A percentile compares a stretch with the other conserved stretches of the same genome.
phyloP scores from a whole-genome alignment of 2,329 filamentous ascomycete genomes.

The Fusarium graminum region DNA sequence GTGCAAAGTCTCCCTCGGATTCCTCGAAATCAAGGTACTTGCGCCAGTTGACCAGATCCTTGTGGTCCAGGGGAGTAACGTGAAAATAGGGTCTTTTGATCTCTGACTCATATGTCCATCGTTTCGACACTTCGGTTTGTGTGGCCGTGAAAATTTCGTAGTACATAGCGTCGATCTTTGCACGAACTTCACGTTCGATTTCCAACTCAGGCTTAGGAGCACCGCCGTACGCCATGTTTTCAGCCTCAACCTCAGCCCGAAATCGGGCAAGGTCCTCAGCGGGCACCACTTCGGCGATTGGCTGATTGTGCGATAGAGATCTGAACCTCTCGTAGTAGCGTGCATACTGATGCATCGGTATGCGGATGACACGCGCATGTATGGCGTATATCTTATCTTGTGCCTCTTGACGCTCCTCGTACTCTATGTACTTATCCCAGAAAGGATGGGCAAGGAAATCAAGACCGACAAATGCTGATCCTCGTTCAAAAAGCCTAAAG shows the following conservation, averaged over 20 bases:
- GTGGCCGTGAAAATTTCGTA: conserved; percentile 84
- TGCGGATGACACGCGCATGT: conserved; percentile 83
- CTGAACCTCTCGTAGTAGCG: conserved; percentile 95
- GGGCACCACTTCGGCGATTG: conserved; percentile 79
- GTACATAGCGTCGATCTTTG: conserved; percentile 83
- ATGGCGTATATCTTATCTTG: conserved; percentile 89
- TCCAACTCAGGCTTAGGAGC: conserved; percentile 77
- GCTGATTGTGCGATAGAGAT: conserved; percentile 77
- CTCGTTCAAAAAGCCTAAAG: conserved; percentile 91
- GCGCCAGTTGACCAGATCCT: conserved; percentile 89
- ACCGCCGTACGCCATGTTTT: conserved; percentile 66
- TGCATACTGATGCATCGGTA: conserved; percentile 96
- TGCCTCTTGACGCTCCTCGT: conserved; percentile 89
- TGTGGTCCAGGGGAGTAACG: conserved; percentile 89
- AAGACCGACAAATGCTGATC: conserved; percentile 83
- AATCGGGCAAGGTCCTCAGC: conserved; percentile 76
- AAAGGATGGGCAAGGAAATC: conserved; percentile 96
- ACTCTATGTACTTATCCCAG: conserved; percentile 99
- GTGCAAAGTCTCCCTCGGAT: conserved; percentile 78
- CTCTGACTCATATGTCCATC: conserved; percentile 95
- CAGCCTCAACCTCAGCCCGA: conserved; percentile 77
- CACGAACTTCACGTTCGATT: conserved; percentile 83
- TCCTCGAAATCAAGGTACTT: conserved; percentile 99
- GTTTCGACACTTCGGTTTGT: conserved; percentile 88
- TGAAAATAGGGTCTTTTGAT: conserved; percentile 98